Evolutionary conservation across 805 yeast species (phyloP).

Genomic region (Myxozyma neglecta): DNA sequence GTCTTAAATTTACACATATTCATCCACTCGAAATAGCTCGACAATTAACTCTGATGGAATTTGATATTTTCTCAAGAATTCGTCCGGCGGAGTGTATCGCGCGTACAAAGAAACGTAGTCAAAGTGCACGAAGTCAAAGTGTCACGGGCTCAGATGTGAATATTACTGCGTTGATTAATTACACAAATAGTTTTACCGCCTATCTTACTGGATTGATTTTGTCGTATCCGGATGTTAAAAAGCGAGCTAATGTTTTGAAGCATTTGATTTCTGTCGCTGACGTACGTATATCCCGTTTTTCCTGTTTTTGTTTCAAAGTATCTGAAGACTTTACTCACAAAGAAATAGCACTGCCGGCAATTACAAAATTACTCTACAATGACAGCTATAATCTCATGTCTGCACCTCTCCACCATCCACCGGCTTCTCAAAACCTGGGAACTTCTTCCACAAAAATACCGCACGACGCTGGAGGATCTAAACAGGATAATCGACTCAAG

Average conservation of each 20-base stretch:
- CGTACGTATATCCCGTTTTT: constrained; percentile 31
- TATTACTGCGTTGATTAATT: constrained; percentile 56
- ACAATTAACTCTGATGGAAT: constrained; percentile 78
- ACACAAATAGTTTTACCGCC: constrained; percentile 79
- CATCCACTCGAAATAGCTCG: constrained; percentile 76
- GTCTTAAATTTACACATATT: constrained; percentile 54
- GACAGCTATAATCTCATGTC: constrained; percentile 89
- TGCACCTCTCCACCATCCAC: constrained; percentile 83
- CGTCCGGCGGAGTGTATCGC: constrained; percentile 59
- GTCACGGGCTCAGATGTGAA: constrained; percentile 33
- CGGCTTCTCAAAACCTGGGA: constrained; percentile 85
- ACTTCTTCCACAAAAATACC: constrained; percentile 53
- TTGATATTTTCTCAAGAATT: constrained; percentile 61
- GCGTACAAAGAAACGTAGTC: constrained; percentile 27
- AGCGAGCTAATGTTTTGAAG: constrained; percentile 66
- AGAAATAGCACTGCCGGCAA: constrained; percentile 51
- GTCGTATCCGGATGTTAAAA: constrained; percentile 58
- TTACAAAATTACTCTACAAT: constrained; percentile 84
- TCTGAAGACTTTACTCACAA: neutral
- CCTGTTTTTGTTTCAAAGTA: neutral
- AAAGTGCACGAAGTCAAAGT: constrained; percentile 36
- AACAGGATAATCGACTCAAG: constrained; percentile 84
- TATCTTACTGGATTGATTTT: constrained; percentile 78
- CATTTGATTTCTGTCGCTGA: constrained; percentile 80
- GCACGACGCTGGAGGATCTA: constrained; percentile 60